Base-by-base conservation (phyloP, 2,329 filamentous ascomycete species). In the Epichloe brachyelytri region DNA sequence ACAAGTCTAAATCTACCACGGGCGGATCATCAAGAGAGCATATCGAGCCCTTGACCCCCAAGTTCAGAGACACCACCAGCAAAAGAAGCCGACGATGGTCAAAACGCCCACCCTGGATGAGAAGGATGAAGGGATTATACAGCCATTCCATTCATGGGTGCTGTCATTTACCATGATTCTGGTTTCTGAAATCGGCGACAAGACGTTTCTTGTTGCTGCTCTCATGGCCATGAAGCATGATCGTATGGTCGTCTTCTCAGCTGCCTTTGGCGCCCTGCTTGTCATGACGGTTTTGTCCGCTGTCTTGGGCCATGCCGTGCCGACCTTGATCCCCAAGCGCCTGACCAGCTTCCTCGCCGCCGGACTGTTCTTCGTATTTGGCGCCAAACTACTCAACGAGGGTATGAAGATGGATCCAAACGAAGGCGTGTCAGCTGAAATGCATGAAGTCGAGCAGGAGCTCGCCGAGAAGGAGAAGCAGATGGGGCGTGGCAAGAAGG, bases 161-260 rank as follows among this genome's bases (percentile, higher is more conserved):
- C 82, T 97, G 34, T 95, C 93, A 15, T 82, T 96, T 54, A 91
- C 90, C 52, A 98, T 97, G 93, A 98, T 98, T 61, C 74, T 97
- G 55, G 85, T 97, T 60, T 96, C 91, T 45, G 93, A 98, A 67
- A 82, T 98, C 60, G 93, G 93, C 56, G 93, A 98, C 78, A 98
- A 98, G 72, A 98, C 93, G 0, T 98, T 98, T 73, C 77, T 98
- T 43, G 88, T 98, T 20, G 93, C 93, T 6, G 91, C 90, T 7
- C 79, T 98, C 17, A 98, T 98, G 93, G 93, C 93, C 12, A 98
- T 98, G 93, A 93, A 95, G 65, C 91, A 98, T 62, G 86, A 93
- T 55, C 85, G 93, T 49, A 73, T 95, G 56, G 78, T 97, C 12
- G 93, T 98, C 55, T 98, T 98, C 70, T 86, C 88, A 2, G 89